These are phyloP conservation scores for Globisporangium cylindrosporum DNA, from an alignment of 352 stramenopile genomes.

Conservation along the genomic window DNA sequence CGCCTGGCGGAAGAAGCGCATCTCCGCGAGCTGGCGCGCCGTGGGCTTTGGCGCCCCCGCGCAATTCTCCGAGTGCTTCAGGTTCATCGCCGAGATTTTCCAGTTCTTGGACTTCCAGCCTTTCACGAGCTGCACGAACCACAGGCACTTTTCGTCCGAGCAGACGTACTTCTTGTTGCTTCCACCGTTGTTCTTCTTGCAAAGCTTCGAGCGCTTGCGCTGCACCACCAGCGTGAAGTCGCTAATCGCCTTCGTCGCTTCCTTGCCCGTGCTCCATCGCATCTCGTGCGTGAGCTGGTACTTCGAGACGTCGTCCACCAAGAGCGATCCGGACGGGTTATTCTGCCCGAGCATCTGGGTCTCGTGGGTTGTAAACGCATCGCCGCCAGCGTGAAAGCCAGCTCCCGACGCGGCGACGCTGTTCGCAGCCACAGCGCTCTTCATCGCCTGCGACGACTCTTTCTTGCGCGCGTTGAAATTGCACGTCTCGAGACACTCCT, in stretches of 20 bases:
- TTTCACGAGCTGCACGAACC: conserved; percentile 77
- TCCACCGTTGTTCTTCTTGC: conserved; percentile 78
- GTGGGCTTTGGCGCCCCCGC: conserved; percentile 59
- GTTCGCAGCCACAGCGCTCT: neutral
- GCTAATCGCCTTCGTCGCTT: conserved; percentile 72
- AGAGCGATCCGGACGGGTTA: conserved; percentile 30
- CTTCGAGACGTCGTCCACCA: conserved; percentile 62
- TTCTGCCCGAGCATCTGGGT: conserved; percentile 11
- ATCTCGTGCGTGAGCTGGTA: conserved; percentile 77
- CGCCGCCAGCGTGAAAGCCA: neutral
- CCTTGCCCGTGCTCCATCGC: conserved; percentile 77
- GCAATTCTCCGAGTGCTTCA: conserved; percentile 73
- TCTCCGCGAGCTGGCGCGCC: conserved; percentile 71
- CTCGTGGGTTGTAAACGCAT: conserved; percentile 5
- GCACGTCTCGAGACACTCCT: conserved; percentile 73
- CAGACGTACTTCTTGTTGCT: conserved; percentile 88
- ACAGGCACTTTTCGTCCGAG: conserved; percentile 68
- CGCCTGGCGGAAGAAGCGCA: conserved; percentile 79
- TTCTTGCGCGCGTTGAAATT: conserved; percentile 72
- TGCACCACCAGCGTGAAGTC: conserved; percentile 78
- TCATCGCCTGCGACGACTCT: conserved; percentile 18
- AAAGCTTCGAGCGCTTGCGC: conserved; percentile 74
- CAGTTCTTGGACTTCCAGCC: conserved; percentile 84
- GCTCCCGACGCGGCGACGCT: neutral
- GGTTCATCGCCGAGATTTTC: conserved; percentile 86